Evolutionary conservation across 306 rosid species (phyloP).

Genomic region (Betula pendula): DNA sequence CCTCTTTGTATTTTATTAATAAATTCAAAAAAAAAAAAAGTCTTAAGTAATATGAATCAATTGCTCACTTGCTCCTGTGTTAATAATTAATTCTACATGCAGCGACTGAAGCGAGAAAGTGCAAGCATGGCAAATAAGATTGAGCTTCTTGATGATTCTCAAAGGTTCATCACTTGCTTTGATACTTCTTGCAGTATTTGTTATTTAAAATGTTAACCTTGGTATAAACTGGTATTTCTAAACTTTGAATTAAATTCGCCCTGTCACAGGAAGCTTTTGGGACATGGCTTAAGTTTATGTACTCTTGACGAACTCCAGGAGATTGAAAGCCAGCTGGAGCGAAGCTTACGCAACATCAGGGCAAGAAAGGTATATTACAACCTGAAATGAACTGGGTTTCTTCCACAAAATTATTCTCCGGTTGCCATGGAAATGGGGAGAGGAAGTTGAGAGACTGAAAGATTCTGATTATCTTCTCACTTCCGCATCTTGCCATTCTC

Average conservation of each 20-base stretch:
- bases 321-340: slow-evolving; percentile 42
- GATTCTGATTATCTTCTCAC: background rate
- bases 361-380: slow-evolving; percentile 50
- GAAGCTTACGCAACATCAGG: slow-evolving; percentile 43
- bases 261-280: slow-evolving; percentile 58
- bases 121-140: slow-evolving; percentile 47
- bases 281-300: slow-evolving; percentile 44
- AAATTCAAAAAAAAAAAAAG: too few relatives aligned
- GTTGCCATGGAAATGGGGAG: background rate
- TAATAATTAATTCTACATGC: slow-evolving; percentile 8
- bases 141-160: slow-evolving; percentile 51
- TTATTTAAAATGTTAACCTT: background rate
- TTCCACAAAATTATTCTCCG: background rate
- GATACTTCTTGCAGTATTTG: background rate
- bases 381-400: background rate
- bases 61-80: too few relatives aligned
- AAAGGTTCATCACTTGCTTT: slow-evolving; percentile 41
- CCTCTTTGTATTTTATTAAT: too few relatives aligned
- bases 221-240: background rate
- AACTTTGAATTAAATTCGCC: background rate
- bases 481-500: background rate
- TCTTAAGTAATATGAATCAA: too few relatives aligned
- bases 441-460: background rate
- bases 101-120: slow-evolving; percentile 56
- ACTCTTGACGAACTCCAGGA: slow-evolving; percentile 49